Evolutionary conservation across 352 stramenopile species (phyloP), one percentile per base, ranked within the genome.

Genomic region (Saprolegnia parasitica): DNA sequence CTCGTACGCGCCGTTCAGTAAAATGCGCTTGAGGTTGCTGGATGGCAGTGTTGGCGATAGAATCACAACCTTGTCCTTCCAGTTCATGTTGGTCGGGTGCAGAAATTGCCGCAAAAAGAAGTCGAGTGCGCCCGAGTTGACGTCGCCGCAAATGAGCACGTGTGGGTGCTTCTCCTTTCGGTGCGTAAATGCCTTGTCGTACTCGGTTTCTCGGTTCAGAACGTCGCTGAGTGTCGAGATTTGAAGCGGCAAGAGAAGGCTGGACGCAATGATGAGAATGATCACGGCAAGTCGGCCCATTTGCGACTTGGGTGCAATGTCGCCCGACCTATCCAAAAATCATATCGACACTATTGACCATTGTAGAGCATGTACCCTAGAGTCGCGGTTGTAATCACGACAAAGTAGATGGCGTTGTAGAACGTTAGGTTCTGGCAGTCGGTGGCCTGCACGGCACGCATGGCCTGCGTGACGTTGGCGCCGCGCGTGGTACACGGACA

Each of bases 101-200:
- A 93, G 71, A 79, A 87, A 91, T 23, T 86, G 86, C 64, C 89
- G 77, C 15, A 95, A 72, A 65, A 95, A 95, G 63, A 91, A 90
- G 11, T 83, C 75, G 1, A 92, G 75, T 0, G 80, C 77, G 20
- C 81, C 76, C 42, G 89, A 85, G 24, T 90, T 77, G 49, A 93
- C 80, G 55, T 95, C 85, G 4, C 85, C 87, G 13, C 83, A 91
- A 21, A 95, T 68, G 5, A 93, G 58, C 0, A 93, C 76, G 52
- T 95, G 87, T 66, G 90, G 81, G 52, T 68, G 56, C 1, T 88
- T 79, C 39, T 78, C 77, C 37, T 81, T 87, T 40, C 88, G 79
- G 0, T 79, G 78, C 0, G 72, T 71, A 68, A 93, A 91, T 39
- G 86, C 87, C 24, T 89, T 90, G 56, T 93, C 83, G 56, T 91